phyloP scores from a whole-genome alignment of 169 alveolate genomes.

The Babesia bigemina region DNA sequence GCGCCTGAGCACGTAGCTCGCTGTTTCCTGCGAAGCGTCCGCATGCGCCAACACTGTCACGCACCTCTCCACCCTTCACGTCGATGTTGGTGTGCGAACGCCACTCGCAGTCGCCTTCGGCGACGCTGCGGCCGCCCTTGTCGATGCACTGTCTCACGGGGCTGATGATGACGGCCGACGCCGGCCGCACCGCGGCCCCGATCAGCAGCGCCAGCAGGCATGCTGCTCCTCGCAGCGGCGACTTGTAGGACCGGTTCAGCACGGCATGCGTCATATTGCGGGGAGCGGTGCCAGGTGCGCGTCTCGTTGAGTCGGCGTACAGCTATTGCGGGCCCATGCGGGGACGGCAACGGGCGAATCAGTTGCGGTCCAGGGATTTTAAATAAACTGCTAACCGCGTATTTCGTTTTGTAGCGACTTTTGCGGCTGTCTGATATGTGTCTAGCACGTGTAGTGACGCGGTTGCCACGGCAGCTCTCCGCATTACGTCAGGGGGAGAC shows the following conservation, averaged over 20 bases:
- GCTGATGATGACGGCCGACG: conserved; percentile 41
- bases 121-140: conserved; percentile 11
- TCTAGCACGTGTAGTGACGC: neutral
- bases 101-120: conserved; percentile 22
- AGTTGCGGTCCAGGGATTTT: neutral
- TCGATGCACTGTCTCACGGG: conserved; percentile 33
- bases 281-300: neutral
- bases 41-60: neutral
- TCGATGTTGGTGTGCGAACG: conserved; percentile 54
- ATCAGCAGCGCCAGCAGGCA: neutral
- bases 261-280: neutral
- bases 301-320: neutral
- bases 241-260: neutral
- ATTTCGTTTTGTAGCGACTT: too few species aligned
- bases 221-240: neutral
- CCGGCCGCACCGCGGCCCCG: neutral
- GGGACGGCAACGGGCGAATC: conserved; percentile 1
- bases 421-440: too few species aligned
- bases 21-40: conserved; percentile 8
- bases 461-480: neutral
- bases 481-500: conserved; percentile 1
- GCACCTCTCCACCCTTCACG: conserved; percentile 51
- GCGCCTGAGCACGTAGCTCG: conserved; percentile 42
- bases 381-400: too few species aligned
- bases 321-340: conserved; percentile 5